Conservation (phyloP, 1,284 basidiomycete genomes). For the Ustilago trichophora region DNA sequence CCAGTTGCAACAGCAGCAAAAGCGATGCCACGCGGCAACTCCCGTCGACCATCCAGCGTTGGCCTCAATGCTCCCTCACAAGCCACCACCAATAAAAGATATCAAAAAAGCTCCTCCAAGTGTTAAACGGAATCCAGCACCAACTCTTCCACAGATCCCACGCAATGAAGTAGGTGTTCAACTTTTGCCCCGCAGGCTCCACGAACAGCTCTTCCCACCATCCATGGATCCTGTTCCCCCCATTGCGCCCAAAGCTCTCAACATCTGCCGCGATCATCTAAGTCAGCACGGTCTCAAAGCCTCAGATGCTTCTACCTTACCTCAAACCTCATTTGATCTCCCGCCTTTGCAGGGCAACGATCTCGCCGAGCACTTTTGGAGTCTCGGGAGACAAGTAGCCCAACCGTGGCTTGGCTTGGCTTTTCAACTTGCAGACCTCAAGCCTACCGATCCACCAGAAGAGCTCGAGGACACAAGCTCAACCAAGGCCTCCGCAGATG, state of each 20-base stretch:
- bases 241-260: conserved; percentile 74
- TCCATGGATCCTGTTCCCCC: conserved; percentile 73
- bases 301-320: conserved; percentile 79
- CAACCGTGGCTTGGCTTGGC: conserved; percentile 85
- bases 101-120: background rate
- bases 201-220: conserved; percentile 81
- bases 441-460: conserved; percentile 74
- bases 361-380: conserved; percentile 88
- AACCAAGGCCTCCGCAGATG: conserved; percentile 7
- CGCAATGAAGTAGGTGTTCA: conserved; percentile 91
- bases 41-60: conserved; percentile 17
- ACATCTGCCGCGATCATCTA: conserved; percentile 83
- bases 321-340: conserved; percentile 80
- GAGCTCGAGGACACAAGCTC: conserved; percentile 10
- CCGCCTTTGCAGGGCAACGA: conserved; percentile 83
- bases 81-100: conserved; percentile 7
- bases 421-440: conserved; percentile 72
- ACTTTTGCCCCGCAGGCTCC: conserved; percentile 81
- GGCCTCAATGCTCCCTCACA: background rate
- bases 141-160: conserved; percentile 9
- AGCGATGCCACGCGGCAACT: conserved; percentile 32
- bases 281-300: conserved; percentile 81
- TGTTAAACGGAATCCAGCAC: background rate
- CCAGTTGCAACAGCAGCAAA: conserved; percentile 11
- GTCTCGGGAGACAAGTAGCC: conserved; percentile 77